Base-by-base conservation (phyloP, 2,329 filamentous ascomycete genomes). In the Salinomyces thailandicus region DNA sequence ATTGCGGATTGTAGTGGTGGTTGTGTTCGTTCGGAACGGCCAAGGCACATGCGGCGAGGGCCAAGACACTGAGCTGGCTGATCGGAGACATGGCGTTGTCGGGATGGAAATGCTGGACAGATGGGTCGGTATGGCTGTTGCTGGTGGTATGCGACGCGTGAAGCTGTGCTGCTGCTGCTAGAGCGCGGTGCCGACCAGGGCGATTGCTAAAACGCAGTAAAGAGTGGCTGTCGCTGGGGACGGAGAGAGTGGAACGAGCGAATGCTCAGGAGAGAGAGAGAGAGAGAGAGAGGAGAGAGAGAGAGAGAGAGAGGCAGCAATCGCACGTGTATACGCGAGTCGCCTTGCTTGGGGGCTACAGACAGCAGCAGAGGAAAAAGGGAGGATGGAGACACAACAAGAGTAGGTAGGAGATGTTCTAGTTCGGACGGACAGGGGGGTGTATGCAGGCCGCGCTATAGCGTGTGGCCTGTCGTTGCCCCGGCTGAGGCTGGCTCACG, bases 161-260 rank as follows among this genome's bases (percentile, higher is more conserved):
- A n/a, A n/a, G n/a, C n/a, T 26, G n/a, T 26, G 22, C 22, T 26
- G 22, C 22, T 49, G 59, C 57, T 62, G 49, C 61, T 60, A 50
- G 58, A 64, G 61, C 59, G 56, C 52, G 48, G 39, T 39, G 63
- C 62, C 62, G 51, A 64, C 62, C 62, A 62, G 62, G 62, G 62
- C 62, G 51, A 53, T 53, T 53, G 50, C 50, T 52, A 52, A n/a
- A 54, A 53, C 20, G 13, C 22, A 27, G 5, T 43, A 45, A 55
- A 53, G 46, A 52, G 50, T 48, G 59, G 48, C 35, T 52, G 60
- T 55, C 52, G 54, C 54, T 47, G 45, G 47, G 53, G 56, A 54
- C 43, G 46, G 15, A 52, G 45, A 33, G 52, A 60, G 47, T 48
- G 57, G 44, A 60, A 58, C 49, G 63, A 65, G 62, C 62, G 54